These are phyloP conservation scores for Grigorovia transvaalensis DNA, from an alignment of 805 yeast genomes.

Conservation along the genomic window DNA sequence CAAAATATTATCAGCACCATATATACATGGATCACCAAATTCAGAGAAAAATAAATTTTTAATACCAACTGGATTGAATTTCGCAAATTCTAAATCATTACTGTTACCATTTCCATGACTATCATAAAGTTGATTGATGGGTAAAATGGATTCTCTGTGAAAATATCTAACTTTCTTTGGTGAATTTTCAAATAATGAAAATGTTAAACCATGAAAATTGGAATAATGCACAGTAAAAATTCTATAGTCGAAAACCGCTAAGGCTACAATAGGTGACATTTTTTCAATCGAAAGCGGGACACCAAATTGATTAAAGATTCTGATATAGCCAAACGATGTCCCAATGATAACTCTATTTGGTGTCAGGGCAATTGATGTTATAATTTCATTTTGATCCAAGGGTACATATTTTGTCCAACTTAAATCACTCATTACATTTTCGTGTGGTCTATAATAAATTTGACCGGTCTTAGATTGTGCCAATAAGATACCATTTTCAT, in stretches of 20 bases:
- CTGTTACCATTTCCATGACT: slow-evolving; percentile 2
- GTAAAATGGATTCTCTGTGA: slow-evolving; percentile 39
- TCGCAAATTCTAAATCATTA: slow-evolving; percentile 3
- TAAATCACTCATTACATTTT: slow-evolving; percentile 36
- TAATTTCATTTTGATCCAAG: slow-evolving; percentile 39
- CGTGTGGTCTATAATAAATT: slow-evolving; percentile 62
- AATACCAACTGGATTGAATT: slow-evolving; percentile 28
- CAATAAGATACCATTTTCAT: slow-evolving; percentile 53
- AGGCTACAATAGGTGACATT: slow-evolving; percentile 59
- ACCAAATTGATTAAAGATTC: slow-evolving; percentile 65
- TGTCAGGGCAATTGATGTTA: slow-evolving; percentile 63
- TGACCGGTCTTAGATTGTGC: slow-evolving; percentile 41
- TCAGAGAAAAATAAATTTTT: slow-evolving; percentile 76
- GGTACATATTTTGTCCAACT: slow-evolving; percentile 66
- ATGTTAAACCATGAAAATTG: slow-evolving; percentile 19
- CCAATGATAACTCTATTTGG: slow-evolving; percentile 54
- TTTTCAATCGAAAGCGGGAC: slow-evolving; percentile 61
- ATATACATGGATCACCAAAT: slow-evolving; percentile 83
- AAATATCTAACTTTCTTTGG: slow-evolving; percentile 24
- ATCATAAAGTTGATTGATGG: slow-evolving; percentile 25
- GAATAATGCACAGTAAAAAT: slow-evolving; percentile 42
- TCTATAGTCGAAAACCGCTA: slow-evolving; percentile 50
- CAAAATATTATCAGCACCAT: slow-evolving; percentile 68
- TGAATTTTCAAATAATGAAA: slow-evolving; percentile 21
- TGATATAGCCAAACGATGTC: slow-evolving; percentile 63